phyloP scores from a whole-genome alignment of 179 eudicot species.

The Spinacia oleracea region DNA sequence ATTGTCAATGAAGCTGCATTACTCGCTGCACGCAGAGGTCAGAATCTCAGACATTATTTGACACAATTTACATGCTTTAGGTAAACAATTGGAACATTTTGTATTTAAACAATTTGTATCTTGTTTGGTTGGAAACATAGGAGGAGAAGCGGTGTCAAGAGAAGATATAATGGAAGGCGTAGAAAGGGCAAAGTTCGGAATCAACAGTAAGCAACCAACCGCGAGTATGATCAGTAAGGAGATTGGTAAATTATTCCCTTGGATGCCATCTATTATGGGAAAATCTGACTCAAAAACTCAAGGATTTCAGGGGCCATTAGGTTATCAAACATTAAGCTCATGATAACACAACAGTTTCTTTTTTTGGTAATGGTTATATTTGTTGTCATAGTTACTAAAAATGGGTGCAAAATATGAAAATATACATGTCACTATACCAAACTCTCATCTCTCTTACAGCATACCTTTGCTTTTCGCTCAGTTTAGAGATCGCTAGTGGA shows the following conservation, averaged over 20 bases:
- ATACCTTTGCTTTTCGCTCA: neutral
- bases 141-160: slow-evolving; percentile 71
- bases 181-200: slow-evolving; percentile 89
- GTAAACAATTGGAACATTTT: no score
- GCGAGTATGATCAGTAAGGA: slow-evolving; percentile 55
- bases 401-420: neutral
- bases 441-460: neutral
- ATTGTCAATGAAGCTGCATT: slow-evolving; percentile 89
- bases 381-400: neutral
- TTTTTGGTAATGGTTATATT: neutral
- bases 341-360: neutral
- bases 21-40: slow-evolving; percentile 98
- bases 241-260: slow-evolving; percentile 73
- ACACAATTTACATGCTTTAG: neutral
- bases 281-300: slow-evolving; percentile 39
- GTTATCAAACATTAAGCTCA: slow-evolving; percentile 82
- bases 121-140: slow-evolving; percentile 35
- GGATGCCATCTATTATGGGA: slow-evolving; percentile 77
- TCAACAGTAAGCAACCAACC: slow-evolving; percentile 44
- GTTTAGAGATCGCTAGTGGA: neutral
- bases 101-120: neutral
- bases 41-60: neutral
- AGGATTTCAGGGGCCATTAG: slow-evolving; percentile 53
- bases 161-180: slow-evolving; percentile 94
- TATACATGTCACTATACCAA: neutral